These are phyloP conservation scores for Sarocladiaceae sp. DNA, from an alignment of 2,329 filamentous ascomycete species.

Conservation along the genomic window DNA sequence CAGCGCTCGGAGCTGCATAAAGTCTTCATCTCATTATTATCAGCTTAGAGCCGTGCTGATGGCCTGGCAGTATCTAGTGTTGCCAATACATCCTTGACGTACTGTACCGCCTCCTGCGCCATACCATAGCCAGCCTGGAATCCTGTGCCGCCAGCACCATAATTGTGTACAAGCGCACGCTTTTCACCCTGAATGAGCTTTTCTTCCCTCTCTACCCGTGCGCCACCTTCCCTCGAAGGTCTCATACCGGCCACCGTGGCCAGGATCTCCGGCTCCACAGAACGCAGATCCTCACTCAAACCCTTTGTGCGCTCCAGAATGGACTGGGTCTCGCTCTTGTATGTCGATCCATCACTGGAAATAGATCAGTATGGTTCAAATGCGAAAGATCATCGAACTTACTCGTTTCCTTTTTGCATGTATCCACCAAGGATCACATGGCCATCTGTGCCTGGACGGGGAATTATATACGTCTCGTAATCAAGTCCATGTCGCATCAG, in stretches of 20 bases:
- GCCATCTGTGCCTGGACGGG: slow-evolving; percentile 26
- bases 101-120: slow-evolving; percentile 30
- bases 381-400: slow-evolving; percentile 12
- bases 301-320: slow-evolving; percentile 30
- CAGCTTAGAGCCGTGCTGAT: background rate
- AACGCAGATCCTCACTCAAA: slow-evolving; percentile 26
- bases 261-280: slow-evolving; percentile 23
- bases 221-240: slow-evolving; percentile 35
- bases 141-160: slow-evolving; percentile 41
- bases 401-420: slow-evolving; percentile 31
- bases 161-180: slow-evolving; percentile 33
- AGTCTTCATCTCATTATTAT: background rate
- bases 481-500: slow-evolving; percentile 31
- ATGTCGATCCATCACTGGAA: slow-evolving; percentile 27
- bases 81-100: slow-evolving; percentile 22
- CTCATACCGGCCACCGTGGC: slow-evolving; percentile 27
- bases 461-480: slow-evolving; percentile 31
- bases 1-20: background rate
- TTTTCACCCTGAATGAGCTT: slow-evolving; percentile 19
- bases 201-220: slow-evolving; percentile 38
- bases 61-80: slow-evolving; percentile 1
- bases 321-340: slow-evolving; percentile 30
- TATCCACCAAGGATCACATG: slow-evolving; percentile 33
- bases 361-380: background rate
- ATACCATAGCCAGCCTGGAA: slow-evolving; percentile 40